phyloP scores from a whole-genome alignment of 129 eudicot genomes.

The Erigeron canadensis region DNA sequence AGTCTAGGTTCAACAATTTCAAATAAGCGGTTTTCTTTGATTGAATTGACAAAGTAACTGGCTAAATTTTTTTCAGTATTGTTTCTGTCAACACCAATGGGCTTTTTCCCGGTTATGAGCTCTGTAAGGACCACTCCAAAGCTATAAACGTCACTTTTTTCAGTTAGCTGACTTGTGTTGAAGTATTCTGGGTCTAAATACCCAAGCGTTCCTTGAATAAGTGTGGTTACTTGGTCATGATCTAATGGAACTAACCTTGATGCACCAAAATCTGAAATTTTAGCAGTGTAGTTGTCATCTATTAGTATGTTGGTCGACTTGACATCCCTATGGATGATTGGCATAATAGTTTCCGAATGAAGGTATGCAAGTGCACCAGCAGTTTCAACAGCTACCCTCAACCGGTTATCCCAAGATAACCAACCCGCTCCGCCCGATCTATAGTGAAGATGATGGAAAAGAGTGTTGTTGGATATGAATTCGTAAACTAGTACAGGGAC shows the following conservation, averaged over 20 bases:
- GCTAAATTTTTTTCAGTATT: slow-evolving; percentile 19
- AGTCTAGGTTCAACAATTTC: too few relatives aligned
- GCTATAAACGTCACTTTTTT: slow-evolving; percentile 40
- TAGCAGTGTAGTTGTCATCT: not conserved
- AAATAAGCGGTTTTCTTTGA: slow-evolving; percentile 31
- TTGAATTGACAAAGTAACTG: not conserved
- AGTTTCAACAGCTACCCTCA: too few relatives aligned
- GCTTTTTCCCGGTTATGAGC: slow-evolving; percentile 20
- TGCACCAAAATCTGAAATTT: too few relatives aligned
- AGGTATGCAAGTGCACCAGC: too few relatives aligned
- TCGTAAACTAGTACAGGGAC: too few relatives aligned
- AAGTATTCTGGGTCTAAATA: slow-evolving; percentile 24
- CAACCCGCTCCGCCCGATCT: too few relatives aligned
- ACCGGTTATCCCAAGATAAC: too few relatives aligned
- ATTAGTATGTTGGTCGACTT: too few relatives aligned
- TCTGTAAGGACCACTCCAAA: slow-evolving; percentile 39
- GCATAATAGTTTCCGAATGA: too few relatives aligned
- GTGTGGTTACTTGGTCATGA: not conserved
- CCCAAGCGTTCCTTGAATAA: slow-evolving; percentile 6
- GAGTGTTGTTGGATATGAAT: too few relatives aligned
- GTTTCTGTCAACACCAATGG: slow-evolving; percentile 28
- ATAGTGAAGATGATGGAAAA: too few relatives aligned
- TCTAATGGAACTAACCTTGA: not conserved
- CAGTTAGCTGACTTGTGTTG: slow-evolving; percentile 17
- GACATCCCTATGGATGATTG: too few relatives aligned